These are phyloP conservation scores for Lachnellula arida DNA, from an alignment of 2,329 filamentous ascomycete species.

Conservation along the genomic window DNA sequence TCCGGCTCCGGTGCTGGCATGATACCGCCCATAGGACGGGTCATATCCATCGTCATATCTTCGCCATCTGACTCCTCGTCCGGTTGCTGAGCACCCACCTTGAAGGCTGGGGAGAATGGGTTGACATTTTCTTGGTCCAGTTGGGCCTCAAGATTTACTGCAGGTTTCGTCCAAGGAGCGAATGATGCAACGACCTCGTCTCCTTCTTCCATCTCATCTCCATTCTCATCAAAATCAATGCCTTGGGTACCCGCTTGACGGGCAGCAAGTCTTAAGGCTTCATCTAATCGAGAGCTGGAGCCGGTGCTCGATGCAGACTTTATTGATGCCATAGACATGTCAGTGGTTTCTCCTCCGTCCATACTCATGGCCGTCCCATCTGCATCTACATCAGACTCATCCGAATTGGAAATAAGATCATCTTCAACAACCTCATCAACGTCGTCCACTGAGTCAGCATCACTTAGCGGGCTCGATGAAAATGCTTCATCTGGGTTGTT, in stretches of 20 bases:
- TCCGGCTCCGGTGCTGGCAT: slow-evolving; percentile 26
- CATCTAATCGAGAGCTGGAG: slow-evolving; percentile 71
- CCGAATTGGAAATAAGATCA: slow-evolving; percentile 47
- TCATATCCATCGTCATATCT: slow-evolving; percentile 54
- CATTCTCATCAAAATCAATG: slow-evolving; percentile 50
- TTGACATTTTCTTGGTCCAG: slow-evolving; percentile 46
- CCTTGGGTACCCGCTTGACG: slow-evolving; percentile 70
- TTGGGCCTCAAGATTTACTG: slow-evolving; percentile 29
- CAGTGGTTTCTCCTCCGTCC: slow-evolving; percentile 63
- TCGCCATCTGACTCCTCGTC: slow-evolving; percentile 23
- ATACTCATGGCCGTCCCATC: slow-evolving; percentile 79
- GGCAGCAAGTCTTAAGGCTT: slow-evolving; percentile 71
- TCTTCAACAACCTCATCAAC: slow-evolving; percentile 43
- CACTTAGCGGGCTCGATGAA: slow-evolving; percentile 74
- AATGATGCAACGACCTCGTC: slow-evolving; percentile 74
- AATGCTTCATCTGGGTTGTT: slow-evolving; percentile 61
- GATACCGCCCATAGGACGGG: slow-evolving; percentile 53
- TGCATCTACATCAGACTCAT: slow-evolving; percentile 53
- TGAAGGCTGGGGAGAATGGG: slow-evolving; percentile 37
- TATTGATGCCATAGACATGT: slow-evolving; percentile 59
- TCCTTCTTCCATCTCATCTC: slow-evolving; percentile 48
- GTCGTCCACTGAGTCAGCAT: slow-evolving; percentile 46
- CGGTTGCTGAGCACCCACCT: slow-evolving; percentile 18
- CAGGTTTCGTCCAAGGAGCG: slow-evolving; percentile 64
- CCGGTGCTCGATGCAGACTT: slow-evolving; percentile 55